Percentiles rank a stretch among this genome's conserved stretches.
phyloP scores from a whole-genome alignment of 352 stramenopile species.

The Phytophthora citrophthora region DNA sequence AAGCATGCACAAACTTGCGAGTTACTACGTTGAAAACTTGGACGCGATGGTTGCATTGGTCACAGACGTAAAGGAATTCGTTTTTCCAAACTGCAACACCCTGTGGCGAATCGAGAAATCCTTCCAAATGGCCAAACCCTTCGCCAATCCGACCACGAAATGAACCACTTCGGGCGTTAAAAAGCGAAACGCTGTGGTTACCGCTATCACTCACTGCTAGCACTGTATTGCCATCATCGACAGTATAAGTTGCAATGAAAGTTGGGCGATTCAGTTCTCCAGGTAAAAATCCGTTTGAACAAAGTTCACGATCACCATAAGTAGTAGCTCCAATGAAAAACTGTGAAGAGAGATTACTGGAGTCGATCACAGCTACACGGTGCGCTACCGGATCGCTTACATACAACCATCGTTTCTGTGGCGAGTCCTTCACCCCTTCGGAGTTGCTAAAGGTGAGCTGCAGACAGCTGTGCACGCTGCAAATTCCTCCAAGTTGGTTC shows the following conservation, averaged over 20 bases:
- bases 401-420: conserved; percentile 32
- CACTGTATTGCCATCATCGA: neutral
- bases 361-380: conserved; percentile 53
- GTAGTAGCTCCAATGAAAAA: conserved; percentile 61
- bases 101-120: conserved; percentile 63
- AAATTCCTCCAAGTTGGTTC: conserved; percentile 21
- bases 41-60: conserved; percentile 76
- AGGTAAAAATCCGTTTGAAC: conserved; percentile 52
- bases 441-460: conserved; percentile 14
- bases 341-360: conserved; percentile 21
- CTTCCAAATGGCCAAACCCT: conserved; percentile 59
- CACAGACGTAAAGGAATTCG: conserved; percentile 53
- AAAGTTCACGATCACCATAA: conserved; percentile 56
- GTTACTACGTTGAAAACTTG: conserved; percentile 58
- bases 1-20: conserved; percentile 25
- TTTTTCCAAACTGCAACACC: conserved; percentile 55
- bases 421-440: conserved; percentile 6
- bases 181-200: conserved; percentile 68
- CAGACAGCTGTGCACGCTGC: conserved; percentile 41
- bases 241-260: conserved; percentile 39
- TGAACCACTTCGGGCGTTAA: conserved; percentile 42
- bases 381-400: conserved; percentile 66
- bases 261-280: conserved; percentile 62
- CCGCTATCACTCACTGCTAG: conserved; percentile 65
- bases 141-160: conserved; percentile 52